A percentile compares a stretch with the other conserved stretches of the same genome.
These are phyloP conservation scores for Saccharum officinarum DNA, from an alignment of 176 grass and related monocot species.

Conservation along the genomic window DNA sequence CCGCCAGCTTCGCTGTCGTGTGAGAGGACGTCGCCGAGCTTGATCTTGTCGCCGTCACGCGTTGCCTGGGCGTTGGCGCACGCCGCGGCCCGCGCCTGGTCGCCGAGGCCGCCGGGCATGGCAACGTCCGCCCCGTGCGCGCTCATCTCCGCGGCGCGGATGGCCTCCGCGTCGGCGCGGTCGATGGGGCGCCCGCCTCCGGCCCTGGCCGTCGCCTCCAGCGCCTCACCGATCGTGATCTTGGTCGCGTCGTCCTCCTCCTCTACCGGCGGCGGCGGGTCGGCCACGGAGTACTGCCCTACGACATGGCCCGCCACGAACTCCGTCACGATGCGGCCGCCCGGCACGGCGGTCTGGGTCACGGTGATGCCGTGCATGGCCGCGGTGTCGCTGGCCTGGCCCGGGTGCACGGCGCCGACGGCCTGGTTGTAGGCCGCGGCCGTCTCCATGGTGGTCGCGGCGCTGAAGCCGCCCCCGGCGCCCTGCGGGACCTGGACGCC, in stretches of 20 bases:
- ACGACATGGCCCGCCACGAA: conserved; percentile 60
- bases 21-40: conserved; percentile 63
- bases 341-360: conserved; percentile 53
- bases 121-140: conserved; percentile 22
- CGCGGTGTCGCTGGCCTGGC: conserved; percentile 46
- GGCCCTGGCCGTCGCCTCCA: conserved; percentile 48
- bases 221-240: conserved; percentile 70
- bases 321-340: conserved; percentile 61
- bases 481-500: conserved; percentile 42
- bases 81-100: conserved; percentile 46
- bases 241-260: conserved; percentile 39
- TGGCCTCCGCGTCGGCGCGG: conserved; percentile 59
- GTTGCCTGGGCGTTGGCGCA: conserved; percentile 36
- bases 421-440: conserved; percentile 58
- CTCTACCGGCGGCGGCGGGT: conserved; percentile 22
- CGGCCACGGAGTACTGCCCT: conserved; percentile 38
- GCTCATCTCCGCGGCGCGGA: conserved; percentile 56
- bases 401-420: conserved; percentile 42
- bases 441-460: conserved; percentile 63
- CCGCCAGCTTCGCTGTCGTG: conserved; percentile 47
- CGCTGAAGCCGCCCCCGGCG: conserved; percentile 39
- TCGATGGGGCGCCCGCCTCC: conserved; percentile 49
- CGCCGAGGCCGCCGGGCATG: conserved; percentile 49
- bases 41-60: conserved; percentile 59
- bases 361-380: conserved; percentile 41